These are phyloP conservation scores for Goffeauzyma gilvescens DNA, from an alignment of 768 basidiomycete species.

Conservation along the genomic window DNA sequence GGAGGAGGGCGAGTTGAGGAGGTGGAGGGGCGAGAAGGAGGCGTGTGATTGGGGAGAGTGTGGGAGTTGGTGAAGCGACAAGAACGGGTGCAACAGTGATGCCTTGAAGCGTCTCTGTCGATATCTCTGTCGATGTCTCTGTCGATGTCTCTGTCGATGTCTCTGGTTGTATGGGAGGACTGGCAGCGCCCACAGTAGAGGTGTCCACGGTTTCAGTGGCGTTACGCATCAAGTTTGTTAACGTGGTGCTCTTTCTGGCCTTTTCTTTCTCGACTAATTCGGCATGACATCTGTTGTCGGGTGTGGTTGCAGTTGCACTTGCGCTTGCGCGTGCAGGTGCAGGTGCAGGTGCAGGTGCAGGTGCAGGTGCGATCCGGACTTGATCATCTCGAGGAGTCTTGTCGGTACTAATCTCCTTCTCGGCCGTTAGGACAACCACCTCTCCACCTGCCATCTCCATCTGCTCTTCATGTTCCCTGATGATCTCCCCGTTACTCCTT, in stretches of 20 bases:
- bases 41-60: not conserved
- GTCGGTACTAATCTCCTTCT: not conserved
- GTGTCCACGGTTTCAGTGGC: too few species aligned
- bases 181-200: not conserved
- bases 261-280: not conserved
- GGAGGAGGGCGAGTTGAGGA: slow-evolving; percentile 1
- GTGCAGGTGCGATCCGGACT: not conserved
- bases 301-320: not conserved
- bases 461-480: slow-evolving; percentile 7
- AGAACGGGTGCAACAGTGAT: not conserved
- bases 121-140: not conserved
- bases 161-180: not conserved
- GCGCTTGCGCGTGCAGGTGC: not conserved
- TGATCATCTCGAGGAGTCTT: too few species aligned
- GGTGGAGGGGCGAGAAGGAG: slow-evolving; percentile 1
- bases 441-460: not conserved
- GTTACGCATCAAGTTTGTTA: too few species aligned
- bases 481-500: slow-evolving; percentile 11
- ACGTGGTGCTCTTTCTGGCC: not conserved
- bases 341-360: not conserved
- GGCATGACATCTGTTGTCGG: not conserved
- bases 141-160: not conserved
- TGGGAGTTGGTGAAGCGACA: slow-evolving; percentile 1
- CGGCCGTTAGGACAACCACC: slow-evolving; percentile 2
- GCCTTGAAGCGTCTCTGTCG: not conserved